Conservation (phyloP, 352 stramenopile genomes). For the Phytopythium boreale region DNA sequence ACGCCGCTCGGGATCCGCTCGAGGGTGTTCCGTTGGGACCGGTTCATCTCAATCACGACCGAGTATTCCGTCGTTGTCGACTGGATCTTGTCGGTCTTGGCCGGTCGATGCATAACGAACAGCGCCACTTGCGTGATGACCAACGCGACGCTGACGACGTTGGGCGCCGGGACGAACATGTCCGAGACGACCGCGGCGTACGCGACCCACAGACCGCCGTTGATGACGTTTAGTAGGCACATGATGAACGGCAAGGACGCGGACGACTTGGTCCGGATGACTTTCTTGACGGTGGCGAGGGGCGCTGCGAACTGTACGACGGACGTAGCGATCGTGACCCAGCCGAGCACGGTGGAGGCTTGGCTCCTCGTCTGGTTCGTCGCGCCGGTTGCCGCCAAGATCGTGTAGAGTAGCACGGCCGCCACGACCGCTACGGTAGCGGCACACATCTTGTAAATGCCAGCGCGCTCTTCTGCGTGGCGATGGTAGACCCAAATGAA, state of each 20-base stretch:
- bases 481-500: conserved; percentile 14
- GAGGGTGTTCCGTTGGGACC: not conserved
- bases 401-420: conserved; percentile 29
- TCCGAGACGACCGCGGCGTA: conserved; percentile 34
- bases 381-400: conserved; percentile 28
- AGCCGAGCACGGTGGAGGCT: conserved; percentile 20
- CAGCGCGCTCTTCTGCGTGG: conserved; percentile 11
- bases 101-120: conserved; percentile 29
- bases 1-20: not conserved
- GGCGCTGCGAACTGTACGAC: conserved; percentile 42
- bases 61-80: not conserved
- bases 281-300: conserved; percentile 32
- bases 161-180: conserved; percentile 33
- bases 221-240: conserved; percentile 35
- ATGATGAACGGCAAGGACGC: conserved; percentile 47
- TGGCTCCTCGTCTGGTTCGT: conserved; percentile 16
- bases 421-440: conserved; percentile 15
- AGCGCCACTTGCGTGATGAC: conserved; percentile 31
- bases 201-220: conserved; percentile 44
- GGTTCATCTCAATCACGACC: not conserved
- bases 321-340: conserved; percentile 31
- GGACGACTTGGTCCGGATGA: conserved; percentile 35
- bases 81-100: not conserved
- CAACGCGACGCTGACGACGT: conserved; percentile 21
- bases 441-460: conserved; percentile 11